Percentiles rank a stretch among this genome's conserved stretches.
phyloP scores from a whole-genome alignment of 164 flowering plant species.

The Vitis amurensis region DNA sequence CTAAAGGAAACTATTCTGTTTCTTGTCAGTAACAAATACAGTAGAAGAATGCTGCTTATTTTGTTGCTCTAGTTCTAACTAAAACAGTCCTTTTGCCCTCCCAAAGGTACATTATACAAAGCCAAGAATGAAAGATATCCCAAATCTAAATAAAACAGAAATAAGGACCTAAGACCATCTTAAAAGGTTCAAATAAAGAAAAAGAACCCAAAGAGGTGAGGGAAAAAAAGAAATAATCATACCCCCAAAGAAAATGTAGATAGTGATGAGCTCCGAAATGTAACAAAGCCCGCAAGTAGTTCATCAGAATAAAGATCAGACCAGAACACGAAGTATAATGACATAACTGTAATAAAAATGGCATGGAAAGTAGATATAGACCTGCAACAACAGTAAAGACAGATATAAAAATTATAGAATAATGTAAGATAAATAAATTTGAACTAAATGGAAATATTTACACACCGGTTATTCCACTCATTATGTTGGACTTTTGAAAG shows the following conservation, averaged over 20 bases:
- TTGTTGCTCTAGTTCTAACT: no score
- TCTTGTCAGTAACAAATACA: no score
- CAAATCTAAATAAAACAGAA: no score
- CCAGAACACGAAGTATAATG: conserved; percentile 75
- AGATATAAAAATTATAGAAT: not conserved
- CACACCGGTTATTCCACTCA: conserved; percentile 45
- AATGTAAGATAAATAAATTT: not conserved
- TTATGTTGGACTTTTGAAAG: conserved; percentile 25
- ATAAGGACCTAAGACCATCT: no score
- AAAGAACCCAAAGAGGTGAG: not conserved
- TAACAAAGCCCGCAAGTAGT: conserved; percentile 35
- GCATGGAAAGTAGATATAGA: conserved; percentile 82
- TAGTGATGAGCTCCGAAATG: conserved; percentile 58
- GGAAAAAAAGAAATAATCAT: not conserved
- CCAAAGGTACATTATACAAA: no score
- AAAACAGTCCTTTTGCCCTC: no score
- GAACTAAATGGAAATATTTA: not conserved
- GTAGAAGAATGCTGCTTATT: no score
- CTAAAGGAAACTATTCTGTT: no score
- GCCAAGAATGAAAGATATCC: not conserved
- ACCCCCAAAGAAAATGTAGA: conserved; percentile 80
- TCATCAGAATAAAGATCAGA: conserved; percentile 70
- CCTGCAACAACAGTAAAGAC: conserved; percentile 39
- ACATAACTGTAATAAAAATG: conserved; percentile 55
- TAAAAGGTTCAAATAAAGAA: not conserved